A percentile compares a stretch with the other conserved stretches of the same genome.
These are phyloP conservation scores for Dryas integrifolia DNA, from an alignment of 331 rosid genomes.

Conservation along the genomic window DNA sequence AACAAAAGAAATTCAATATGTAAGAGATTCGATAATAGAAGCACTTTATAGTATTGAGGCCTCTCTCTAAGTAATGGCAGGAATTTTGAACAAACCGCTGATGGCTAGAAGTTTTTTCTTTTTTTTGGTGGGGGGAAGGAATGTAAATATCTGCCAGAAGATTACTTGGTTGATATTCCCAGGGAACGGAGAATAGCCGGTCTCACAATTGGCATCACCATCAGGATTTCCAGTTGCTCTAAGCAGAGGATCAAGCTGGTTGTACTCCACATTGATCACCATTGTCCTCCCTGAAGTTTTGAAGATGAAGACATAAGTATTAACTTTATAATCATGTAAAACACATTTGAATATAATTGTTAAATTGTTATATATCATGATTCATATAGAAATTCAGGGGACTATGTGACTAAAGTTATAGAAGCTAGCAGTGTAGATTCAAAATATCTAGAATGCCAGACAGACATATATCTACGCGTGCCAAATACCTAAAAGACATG, in stretches of 20 bases:
- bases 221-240: constrained; percentile 88
- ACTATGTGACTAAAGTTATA: neutral
- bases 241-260: constrained; percentile 96
- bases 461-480: neutral
- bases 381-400: neutral
- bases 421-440: neutral
- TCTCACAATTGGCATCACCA: constrained; percentile 82
- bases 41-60: no score
- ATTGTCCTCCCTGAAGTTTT: constrained; percentile 66
- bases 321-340: neutral
- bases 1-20: no score
- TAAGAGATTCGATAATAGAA: no score
- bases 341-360: neutral
- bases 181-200: constrained; percentile 93
- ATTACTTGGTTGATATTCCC: constrained; percentile 97
- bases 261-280: constrained; percentile 98
- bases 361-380: neutral
- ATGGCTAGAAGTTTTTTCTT: neutral
- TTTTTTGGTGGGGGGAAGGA: neutral
- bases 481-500: neutral
- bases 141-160: constrained; percentile 21
- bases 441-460: neutral
- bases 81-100: neutral
- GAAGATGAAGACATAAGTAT: constrained; percentile 7
- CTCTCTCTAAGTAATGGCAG: neutral